A percentile compares a stretch with the other conserved stretches of the same genome.
These are phyloP conservation scores for Raphanus raphanistrum DNA, from an alignment of 345 rosid species.

Conservation along the genomic window DNA sequence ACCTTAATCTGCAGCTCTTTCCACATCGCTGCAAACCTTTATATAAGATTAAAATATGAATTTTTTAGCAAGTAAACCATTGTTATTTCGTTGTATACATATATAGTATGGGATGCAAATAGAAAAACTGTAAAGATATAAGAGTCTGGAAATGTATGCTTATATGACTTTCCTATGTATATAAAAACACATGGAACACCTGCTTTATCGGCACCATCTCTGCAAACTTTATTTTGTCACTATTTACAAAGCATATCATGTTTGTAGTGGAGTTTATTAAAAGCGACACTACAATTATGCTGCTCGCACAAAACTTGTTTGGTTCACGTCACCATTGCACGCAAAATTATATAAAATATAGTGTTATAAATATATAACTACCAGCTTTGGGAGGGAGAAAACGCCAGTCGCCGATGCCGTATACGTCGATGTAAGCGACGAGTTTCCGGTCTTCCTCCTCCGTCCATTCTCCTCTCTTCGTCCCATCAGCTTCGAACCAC, in stretches of 20 bases:
- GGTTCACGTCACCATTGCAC: neutral
- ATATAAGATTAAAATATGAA: neutral
- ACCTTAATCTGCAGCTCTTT: slow-evolving; percentile 37
- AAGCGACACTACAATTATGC: neutral
- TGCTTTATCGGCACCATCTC: neutral
- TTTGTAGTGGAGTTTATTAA: neutral
- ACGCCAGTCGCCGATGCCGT: slow-evolving; percentile 71
- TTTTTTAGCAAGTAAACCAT: neutral
- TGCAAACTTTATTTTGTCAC: neutral
- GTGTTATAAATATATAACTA: neutral
- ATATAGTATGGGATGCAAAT: neutral
- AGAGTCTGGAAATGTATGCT: neutral
- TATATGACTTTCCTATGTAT: neutral
- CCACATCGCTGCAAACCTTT: slow-evolving; percentile 34
- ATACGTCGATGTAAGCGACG: slow-evolving; percentile 45
- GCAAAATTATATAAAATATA: neutral
- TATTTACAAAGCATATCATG: neutral
- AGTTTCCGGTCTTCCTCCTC: slow-evolving; percentile 68
- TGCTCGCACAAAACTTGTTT: neutral
- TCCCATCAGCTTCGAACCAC: slow-evolving; percentile 31
- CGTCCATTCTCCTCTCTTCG: slow-evolving; percentile 81
- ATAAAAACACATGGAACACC: neutral
- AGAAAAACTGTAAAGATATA: neutral
- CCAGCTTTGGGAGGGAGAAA: slow-evolving; percentile 71
- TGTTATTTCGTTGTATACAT: neutral